These are phyloP conservation scores for Rutidosis leptorrhynchoides DNA, from an alignment of 129 eudicot genomes.

Conservation along the genomic window DNA sequence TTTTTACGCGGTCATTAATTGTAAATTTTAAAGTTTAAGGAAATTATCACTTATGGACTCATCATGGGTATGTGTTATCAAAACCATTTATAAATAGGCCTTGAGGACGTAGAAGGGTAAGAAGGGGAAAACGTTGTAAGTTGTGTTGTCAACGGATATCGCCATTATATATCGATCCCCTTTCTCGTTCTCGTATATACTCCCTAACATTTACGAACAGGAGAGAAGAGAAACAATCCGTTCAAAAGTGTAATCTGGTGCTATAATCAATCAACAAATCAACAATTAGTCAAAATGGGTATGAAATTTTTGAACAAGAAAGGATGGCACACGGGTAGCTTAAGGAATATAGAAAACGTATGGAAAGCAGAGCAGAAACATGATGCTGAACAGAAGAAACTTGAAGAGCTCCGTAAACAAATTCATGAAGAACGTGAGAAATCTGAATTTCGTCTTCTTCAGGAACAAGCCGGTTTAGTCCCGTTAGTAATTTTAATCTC, in stretches of 20 bases:
- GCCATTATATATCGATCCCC: neutral
- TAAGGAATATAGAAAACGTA: constrained; percentile 88
- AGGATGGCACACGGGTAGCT: constrained; percentile 97
- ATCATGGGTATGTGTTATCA: too few relatives aligned
- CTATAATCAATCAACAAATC: neutral
- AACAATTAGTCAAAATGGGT: constrained; percentile 56
- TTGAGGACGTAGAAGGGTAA: neutral
- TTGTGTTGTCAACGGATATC: too few relatives aligned
- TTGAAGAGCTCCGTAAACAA: constrained; percentile 90
- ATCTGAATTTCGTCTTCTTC: constrained; percentile 80
- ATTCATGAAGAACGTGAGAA: constrained; percentile 82
- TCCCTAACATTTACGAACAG: neutral
- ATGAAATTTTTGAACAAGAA: constrained; percentile 94
- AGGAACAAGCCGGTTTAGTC: constrained; percentile 86
- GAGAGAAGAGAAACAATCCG: neutral
- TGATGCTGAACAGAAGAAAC: constrained; percentile 80
- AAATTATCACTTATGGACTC: too few relatives aligned
- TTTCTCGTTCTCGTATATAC: neutral
- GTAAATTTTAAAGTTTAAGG: too few relatives aligned
- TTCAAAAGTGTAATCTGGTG: neutral
- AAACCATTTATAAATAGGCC: too few relatives aligned
- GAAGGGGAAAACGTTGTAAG: too few relatives aligned
- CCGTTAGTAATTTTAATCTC: constrained; percentile 41
- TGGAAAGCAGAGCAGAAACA: constrained; percentile 99
- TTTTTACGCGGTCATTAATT: too few relatives aligned